Evolutionary conservation across 257 asterid species (phyloP).

Genomic region (Capsicum chinense): DNA sequence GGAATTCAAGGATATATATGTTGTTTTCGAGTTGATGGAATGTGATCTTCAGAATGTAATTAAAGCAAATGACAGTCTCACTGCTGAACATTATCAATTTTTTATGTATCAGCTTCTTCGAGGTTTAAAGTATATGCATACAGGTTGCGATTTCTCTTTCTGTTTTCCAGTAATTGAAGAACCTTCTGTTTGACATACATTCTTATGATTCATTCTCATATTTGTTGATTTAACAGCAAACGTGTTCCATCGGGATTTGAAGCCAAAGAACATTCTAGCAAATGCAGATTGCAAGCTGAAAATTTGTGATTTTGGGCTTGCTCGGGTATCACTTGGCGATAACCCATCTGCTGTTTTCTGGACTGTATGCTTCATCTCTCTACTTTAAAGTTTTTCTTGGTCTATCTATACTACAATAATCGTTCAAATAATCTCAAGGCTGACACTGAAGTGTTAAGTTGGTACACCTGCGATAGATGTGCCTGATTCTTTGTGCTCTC

Average conservation of each 20-base stretch:
- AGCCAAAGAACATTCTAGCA: constrained; percentile 97
- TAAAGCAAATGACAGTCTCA: constrained; percentile 86
- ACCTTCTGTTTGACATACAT: neutral
- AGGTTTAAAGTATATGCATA: constrained; percentile 86
- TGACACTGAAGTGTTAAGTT: neutral
- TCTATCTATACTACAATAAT: constrained; percentile 20
- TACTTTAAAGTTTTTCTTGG: constrained; percentile 28
- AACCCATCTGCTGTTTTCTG: constrained; percentile 97
- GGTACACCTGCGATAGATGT: neutral
- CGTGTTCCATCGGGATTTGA: constrained; percentile 89
- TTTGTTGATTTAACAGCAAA: constrained; percentile 63
- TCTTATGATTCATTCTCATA: constrained; percentile 18
- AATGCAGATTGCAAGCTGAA: constrained; percentile 98
- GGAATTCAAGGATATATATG: constrained; percentile 96
- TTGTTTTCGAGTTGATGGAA: constrained; percentile 98
- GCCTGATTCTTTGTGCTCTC: neutral
- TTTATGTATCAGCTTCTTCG: constrained; percentile 96
- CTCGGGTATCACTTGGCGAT: constrained; percentile 94
- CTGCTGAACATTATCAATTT: constrained; percentile 95
- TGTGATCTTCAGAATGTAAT: constrained; percentile 95
- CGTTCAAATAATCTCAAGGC: neutral
- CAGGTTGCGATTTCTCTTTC: constrained; percentile 54
- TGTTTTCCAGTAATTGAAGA: neutral
- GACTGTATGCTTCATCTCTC: constrained; percentile 76
- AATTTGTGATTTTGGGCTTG: constrained; percentile 98